Percentiles rank a stretch among this genome's conserved stretches.
Conservation (phyloP, 805 yeast species). For the Saccharomycopsis microspora region DNA sequence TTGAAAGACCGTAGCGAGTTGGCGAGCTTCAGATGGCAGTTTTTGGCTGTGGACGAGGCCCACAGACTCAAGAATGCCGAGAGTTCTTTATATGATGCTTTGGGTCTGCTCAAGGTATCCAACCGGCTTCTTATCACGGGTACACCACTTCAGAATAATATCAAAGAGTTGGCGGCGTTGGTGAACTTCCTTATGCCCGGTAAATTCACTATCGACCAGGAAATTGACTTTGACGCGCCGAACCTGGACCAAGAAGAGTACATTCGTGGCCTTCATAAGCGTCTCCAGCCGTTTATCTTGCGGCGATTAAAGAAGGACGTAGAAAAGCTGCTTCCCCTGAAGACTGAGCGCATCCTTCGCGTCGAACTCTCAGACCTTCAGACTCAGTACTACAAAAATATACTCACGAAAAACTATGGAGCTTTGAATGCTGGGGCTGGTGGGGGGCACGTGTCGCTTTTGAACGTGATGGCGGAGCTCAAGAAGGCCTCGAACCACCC, state of each 20-base stretch:
- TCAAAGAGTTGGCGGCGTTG: slow-evolving; percentile 89
- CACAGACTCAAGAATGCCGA: slow-evolving; percentile 93
- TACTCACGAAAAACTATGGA: slow-evolving; percentile 81
- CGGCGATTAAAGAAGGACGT: slow-evolving; percentile 95
- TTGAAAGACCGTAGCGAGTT: slow-evolving; percentile 77
- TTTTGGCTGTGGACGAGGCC: slow-evolving; percentile 96
- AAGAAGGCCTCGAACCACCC: slow-evolving; percentile 98
- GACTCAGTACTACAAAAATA: slow-evolving; percentile 89
- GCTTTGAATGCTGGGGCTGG: slow-evolving; percentile 81
- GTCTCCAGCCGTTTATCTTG: slow-evolving; percentile 83
- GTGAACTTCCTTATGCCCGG: slow-evolving; percentile 97
- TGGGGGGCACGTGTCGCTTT: slow-evolving; percentile 68
- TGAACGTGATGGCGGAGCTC: slow-evolving; percentile 90
- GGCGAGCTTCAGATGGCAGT: slow-evolving; percentile 84
- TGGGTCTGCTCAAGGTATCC: slow-evolving; percentile 68
- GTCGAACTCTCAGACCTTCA: slow-evolving; percentile 93
- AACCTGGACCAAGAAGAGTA: slow-evolving; percentile 80
- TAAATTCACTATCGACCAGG: slow-evolving; percentile 77
- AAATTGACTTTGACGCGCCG: slow-evolving; percentile 88
- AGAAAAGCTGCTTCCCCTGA: slow-evolving; percentile 91
- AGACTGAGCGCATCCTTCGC: slow-evolving; percentile 87
- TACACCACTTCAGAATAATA: slow-evolving; percentile 93
- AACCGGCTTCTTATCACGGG: slow-evolving; percentile 91
- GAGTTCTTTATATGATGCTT: slow-evolving; percentile 82
- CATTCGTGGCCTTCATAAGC: slow-evolving; percentile 72